A percentile compares a stretch with the other conserved stretches of the same genome.
phyloP scores from a whole-genome alignment of 176 grass and related monocot genomes.

The Chrysopogon serrulatus region DNA sequence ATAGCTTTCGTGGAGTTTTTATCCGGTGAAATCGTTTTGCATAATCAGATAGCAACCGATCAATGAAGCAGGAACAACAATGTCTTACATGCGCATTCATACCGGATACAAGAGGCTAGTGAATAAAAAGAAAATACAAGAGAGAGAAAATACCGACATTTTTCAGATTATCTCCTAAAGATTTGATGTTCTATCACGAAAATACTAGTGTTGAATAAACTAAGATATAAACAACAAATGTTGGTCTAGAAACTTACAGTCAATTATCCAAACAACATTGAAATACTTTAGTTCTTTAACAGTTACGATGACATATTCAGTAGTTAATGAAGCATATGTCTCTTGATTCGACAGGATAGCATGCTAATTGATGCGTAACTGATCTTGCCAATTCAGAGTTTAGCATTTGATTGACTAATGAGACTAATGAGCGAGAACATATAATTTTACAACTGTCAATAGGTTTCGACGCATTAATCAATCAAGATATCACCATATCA shows the following conservation, averaged over 20 bases:
- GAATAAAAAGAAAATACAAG: slow-evolving; percentile 6
- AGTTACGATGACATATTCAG: neutral
- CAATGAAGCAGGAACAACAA: slow-evolving; percentile 72
- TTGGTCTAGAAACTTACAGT: neutral
- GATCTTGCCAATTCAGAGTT: neutral
- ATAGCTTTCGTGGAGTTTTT: slow-evolving; percentile 90
- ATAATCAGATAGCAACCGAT: slow-evolving; percentile 80
- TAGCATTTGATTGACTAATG: neutral
- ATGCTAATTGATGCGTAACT: neutral
- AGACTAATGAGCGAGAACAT: neutral
- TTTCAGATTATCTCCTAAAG: neutral
- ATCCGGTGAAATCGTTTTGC: slow-evolving; percentile 93
- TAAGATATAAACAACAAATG: neutral
- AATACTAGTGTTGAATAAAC: neutral
- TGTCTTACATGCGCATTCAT: slow-evolving; percentile 65
- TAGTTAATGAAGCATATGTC: neutral
- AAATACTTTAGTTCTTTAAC: neutral
- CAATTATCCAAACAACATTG: neutral
- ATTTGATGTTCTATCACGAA: neutral
- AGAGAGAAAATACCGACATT: too few species aligned
- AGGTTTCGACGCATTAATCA: neutral
- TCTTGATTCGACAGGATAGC: neutral
- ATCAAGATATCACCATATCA: neutral
- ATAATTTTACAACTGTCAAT: neutral
- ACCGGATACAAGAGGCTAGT: neutral